Base-by-base conservation (phyloP, 768 basidiomycete genomes). In the Dacryopinax primogenitus region DNA sequence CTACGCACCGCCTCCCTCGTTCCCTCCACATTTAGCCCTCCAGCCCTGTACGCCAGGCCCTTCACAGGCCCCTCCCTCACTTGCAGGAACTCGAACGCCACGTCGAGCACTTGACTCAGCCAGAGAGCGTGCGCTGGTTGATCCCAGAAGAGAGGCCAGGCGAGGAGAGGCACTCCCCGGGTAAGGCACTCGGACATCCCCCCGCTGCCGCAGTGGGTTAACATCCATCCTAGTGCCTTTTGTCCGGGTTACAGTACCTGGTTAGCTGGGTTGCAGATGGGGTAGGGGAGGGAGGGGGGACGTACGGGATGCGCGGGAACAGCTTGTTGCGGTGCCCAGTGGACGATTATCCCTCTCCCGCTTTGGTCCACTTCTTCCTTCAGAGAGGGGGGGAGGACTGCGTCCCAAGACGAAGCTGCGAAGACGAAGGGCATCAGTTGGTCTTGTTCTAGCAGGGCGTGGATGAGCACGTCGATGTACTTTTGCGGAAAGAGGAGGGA, bases 61-160 rank as follows among this genome's bases (percentile, higher is more conserved):
- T 28, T 58, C 9, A 58, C 70, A 4, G 66, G 63, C 39, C 68
- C 69, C 11, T 64, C 68, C 32, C 72, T 66, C 11, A 71, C 69
- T 62, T 71, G 70, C n/a, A 70, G 30, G 9, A 71, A 36, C 63
- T 70, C 71, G 39, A 67, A 70, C 3, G 67, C 71, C 28, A 68
- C 45, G 32, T 68, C 35, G 62, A 67, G 67, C 23, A 62, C 65
- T 18, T 63, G 37, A 18, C 63, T 36, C 63, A 71, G 65, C 41
- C 69, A 69, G 1, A 67, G 71, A 26, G 72, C 67, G 66, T 71
- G 71, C 16, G 64, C n/a, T 15, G 70, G 67, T 41, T 73, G 73
- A 62, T 73, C 73, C 0, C 67, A 71, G n/a, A 45, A 47, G 67
- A 69, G 69, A 2, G 73, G 73, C 73, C 73, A 72, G 33, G 69